A percentile compares a stretch with the other conserved stretches of the same genome.
These are phyloP conservation scores for Smittium culicis DNA, from an alignment of 371 early-diverging fungal species.

Conservation along the genomic window DNA sequence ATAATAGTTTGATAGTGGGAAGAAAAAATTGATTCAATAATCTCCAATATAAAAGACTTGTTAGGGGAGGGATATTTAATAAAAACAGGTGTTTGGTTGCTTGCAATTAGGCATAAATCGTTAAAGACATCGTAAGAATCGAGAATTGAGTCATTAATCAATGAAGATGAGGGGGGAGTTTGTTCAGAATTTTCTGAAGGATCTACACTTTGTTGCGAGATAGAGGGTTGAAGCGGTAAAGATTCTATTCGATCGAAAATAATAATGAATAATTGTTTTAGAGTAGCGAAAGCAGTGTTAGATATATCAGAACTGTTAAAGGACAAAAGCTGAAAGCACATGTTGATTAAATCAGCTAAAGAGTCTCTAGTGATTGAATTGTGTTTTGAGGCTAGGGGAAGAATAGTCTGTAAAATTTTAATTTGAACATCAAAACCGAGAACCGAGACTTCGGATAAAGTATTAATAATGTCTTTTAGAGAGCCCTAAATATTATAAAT, in stretches of 20 bases:
- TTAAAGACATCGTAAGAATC: slow-evolving; percentile 75
- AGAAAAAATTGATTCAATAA: slow-evolving; percentile 76
- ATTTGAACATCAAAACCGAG: slow-evolving; percentile 79
- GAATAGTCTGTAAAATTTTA: slow-evolving; percentile 78
- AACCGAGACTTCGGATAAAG: slow-evolving; percentile 53
- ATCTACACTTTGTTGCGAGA: neutral
- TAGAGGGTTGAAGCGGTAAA: too few relatives aligned
- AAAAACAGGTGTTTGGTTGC: slow-evolving; percentile 49
- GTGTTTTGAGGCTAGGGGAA: slow-evolving; percentile 79
- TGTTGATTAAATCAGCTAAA: slow-evolving; percentile 68
- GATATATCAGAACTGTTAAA: slow-evolving; percentile 55
- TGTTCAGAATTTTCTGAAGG: neutral
- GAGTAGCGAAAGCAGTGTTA: slow-evolving; percentile 88
- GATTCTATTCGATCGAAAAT: slow-evolving; percentile 81
- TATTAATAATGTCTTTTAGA: slow-evolving; percentile 48
- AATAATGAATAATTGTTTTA: slow-evolving; percentile 79
- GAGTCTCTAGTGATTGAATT: slow-evolving; percentile 59
- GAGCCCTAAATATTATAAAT: slow-evolving; percentile 20
- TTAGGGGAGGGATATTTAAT: slow-evolving; percentile 48
- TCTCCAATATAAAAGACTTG: slow-evolving; percentile 74
- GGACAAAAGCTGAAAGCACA: slow-evolving; percentile 77
- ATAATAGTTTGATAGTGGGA: slow-evolving; percentile 62
- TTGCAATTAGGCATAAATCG: slow-evolving; percentile 61
- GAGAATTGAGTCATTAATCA: neutral
- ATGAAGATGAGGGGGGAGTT: neutral